phyloP scores from a whole-genome alignment of 2,329 filamentous ascomycete genomes.

The Aureobasidium sp. region DNA sequence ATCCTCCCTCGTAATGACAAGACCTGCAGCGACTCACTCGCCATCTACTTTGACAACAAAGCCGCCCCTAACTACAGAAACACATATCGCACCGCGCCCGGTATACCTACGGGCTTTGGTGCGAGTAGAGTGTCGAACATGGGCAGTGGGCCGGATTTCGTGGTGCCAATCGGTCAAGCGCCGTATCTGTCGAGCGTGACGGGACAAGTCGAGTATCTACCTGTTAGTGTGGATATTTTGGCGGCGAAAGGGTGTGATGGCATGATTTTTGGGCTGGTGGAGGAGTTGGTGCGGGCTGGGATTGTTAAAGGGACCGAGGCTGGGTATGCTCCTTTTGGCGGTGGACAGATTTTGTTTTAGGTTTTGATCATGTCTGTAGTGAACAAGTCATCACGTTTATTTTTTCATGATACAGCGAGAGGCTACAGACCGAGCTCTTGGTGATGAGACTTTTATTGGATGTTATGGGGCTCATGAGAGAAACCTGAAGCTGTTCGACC shows the following conservation, averaged over 20 bases:
- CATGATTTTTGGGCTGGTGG: constrained; percentile 48
- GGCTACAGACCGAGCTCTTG: too few relatives aligned
- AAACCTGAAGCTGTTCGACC: too few relatives aligned
- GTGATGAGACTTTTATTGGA: too few relatives aligned
- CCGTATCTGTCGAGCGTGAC: constrained; percentile 44
- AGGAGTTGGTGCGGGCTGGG: constrained; percentile 45
- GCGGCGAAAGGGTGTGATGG: constrained; percentile 56
- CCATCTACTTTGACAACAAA: constrained; percentile 42
- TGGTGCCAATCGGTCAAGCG: constrained; percentile 39
- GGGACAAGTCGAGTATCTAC: constrained; percentile 44
- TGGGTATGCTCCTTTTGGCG: constrained; percentile 36
- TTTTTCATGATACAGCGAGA: too few relatives aligned
- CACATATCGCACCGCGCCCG: constrained; percentile 37
- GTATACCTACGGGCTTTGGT: constrained; percentile 42
- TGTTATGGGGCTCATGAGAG: too few relatives aligned
- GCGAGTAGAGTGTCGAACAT: constrained; percentile 43
- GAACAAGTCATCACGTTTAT: too few relatives aligned
- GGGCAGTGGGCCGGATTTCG: constrained; percentile 42
- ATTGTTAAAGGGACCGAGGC: constrained; percentile 41
- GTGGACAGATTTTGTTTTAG: constrained; percentile 36
- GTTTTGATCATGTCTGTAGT: background rate
- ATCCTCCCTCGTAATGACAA: constrained; percentile 37
- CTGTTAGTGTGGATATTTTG: constrained; percentile 53
- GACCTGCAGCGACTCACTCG: constrained; percentile 44
- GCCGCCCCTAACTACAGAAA: constrained; percentile 41